phyloP scores from a whole-genome alignment of 1,284 basidiomycete genomes.

The Naganishia cerealis region DNA sequence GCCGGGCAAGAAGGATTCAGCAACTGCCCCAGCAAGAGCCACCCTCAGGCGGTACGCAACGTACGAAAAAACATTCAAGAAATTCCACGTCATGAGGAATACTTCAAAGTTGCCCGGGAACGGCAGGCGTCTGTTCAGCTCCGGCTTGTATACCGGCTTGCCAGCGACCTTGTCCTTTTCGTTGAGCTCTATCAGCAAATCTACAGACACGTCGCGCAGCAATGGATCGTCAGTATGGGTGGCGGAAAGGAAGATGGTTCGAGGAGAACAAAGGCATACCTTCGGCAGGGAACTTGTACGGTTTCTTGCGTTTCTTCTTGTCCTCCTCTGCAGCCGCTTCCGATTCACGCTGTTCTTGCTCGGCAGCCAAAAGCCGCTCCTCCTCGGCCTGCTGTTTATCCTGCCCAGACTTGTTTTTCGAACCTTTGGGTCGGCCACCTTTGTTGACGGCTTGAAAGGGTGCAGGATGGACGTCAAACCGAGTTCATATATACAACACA shows the following conservation, averaged over 20 bases:
- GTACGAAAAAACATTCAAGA: slow-evolving; percentile 85
- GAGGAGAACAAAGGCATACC: slow-evolving; percentile 47
- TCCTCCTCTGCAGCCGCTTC: slow-evolving; percentile 58
- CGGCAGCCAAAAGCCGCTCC: slow-evolving; percentile 44
- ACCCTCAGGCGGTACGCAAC: slow-evolving; percentile 43
- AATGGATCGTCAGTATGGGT: slow-evolving; percentile 62
- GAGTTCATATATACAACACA: not conserved
- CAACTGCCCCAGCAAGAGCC: not conserved
- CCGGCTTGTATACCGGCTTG: slow-evolving; percentile 64
- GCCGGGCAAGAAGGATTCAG: not conserved
- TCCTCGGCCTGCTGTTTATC: slow-evolving; percentile 49
- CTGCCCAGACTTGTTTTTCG: slow-evolving; percentile 46
- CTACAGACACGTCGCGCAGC: slow-evolving; percentile 57
- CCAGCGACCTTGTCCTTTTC: slow-evolving; percentile 77
- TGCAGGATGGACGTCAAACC: not conserved
- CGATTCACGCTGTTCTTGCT: slow-evolving; percentile 57
- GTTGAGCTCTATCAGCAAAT: slow-evolving; percentile 72
- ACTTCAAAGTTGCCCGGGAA: slow-evolving; percentile 79
- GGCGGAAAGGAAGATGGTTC: slow-evolving; percentile 41
- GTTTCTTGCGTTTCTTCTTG: slow-evolving; percentile 74
- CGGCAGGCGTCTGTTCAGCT: slow-evolving; percentile 65
- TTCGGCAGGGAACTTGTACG: slow-evolving; percentile 67
- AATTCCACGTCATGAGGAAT: slow-evolving; percentile 88
- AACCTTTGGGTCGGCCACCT: slow-evolving; percentile 42
- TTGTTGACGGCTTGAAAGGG: slow-evolving; percentile 29